Evolutionary conservation across 2,329 filamentous ascomycete genomes (phyloP).

Genomic region (Diaporthe caulivora): DNA sequence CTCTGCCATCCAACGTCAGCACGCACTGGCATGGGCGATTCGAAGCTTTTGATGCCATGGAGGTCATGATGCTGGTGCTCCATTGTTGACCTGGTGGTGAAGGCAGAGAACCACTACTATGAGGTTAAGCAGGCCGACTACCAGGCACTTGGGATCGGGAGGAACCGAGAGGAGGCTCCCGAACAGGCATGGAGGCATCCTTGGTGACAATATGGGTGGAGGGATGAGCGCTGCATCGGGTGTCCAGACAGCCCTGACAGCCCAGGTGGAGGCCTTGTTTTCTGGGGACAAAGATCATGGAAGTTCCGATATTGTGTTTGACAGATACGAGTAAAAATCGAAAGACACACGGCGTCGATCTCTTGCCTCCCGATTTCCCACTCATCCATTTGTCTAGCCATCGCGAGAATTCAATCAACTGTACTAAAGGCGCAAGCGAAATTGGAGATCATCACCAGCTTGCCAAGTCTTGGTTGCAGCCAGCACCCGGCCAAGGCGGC

Average conservation of each 20-base stretch:
- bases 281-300: constrained; percentile 16
- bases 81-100: background rate
- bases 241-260: too few species aligned
- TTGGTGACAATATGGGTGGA: constrained; percentile 1
- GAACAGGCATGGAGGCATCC: constrained; percentile 1
- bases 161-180: background rate
- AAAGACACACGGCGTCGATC: constrained; percentile 20
- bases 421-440: constrained; percentile 1
- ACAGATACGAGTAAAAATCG: constrained; percentile 1
- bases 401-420: background rate
- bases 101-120: background rate
- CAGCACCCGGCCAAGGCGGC: background rate
- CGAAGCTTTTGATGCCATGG: background rate
- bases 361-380: constrained; percentile 5
- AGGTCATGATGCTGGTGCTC: background rate
- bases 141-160: constrained; percentile 2
- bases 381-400: background rate
- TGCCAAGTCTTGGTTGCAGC: background rate
- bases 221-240: constrained; percentile 7
- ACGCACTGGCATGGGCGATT: background rate
- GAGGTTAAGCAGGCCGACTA: too few species aligned
- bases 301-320: constrained; percentile 6
- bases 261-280: constrained; percentile 2
- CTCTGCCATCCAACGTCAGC: background rate
- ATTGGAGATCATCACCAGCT: constrained; percentile 8